These are phyloP conservation scores for Fusarium stilboides DNA, from an alignment of 2,329 filamentous ascomycete species.

Conservation along the genomic window DNA sequence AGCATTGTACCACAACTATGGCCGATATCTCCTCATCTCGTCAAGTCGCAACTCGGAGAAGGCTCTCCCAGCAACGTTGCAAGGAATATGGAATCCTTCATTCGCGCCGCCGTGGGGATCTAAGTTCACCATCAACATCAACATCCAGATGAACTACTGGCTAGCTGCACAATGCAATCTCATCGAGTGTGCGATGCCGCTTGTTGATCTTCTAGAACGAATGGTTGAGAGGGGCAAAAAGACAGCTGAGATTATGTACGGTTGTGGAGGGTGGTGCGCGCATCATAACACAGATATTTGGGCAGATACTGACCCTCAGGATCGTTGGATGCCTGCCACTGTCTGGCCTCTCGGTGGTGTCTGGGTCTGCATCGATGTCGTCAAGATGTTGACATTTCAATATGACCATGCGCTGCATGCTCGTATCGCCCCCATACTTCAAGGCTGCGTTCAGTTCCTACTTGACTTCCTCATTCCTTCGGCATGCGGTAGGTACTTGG, in stretches of 20 bases:
- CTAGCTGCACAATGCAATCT: conserved; percentile 53
- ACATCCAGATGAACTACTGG: conserved; percentile 70
- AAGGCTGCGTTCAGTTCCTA: conserved; percentile 56
- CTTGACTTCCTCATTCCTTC: conserved; percentile 55
- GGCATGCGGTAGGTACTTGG: conserved; percentile 47
- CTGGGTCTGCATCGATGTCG: conserved; percentile 46
- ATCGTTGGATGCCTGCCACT: conserved; percentile 51
- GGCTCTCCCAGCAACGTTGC: conserved; percentile 53
- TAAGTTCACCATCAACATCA: conserved; percentile 68
- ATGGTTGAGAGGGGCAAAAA: conserved; percentile 50
- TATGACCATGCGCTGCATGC: conserved; percentile 36
- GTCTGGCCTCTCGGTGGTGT: conserved; percentile 48
- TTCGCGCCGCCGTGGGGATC: conserved; percentile 59
- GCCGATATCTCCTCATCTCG: conserved; percentile 53
- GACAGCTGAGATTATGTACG: conserved; percentile 56
- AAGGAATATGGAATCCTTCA: conserved; percentile 56
- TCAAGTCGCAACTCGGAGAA: conserved; percentile 44
- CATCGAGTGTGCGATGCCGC: conserved; percentile 58
- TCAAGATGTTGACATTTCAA: conserved; percentile 47
- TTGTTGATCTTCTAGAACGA: conserved; percentile 54
- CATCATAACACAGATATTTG: conserved; percentile 60
- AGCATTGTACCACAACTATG: conserved; percentile 53
- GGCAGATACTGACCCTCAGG: conserved; percentile 57
- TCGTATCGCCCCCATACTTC: conserved; percentile 52
- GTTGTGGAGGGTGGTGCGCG: conserved; percentile 55